Evolutionary conservation across 2,329 filamentous ascomycete genomes (phyloP).

Genomic region (Epichloe festucae): DNA sequence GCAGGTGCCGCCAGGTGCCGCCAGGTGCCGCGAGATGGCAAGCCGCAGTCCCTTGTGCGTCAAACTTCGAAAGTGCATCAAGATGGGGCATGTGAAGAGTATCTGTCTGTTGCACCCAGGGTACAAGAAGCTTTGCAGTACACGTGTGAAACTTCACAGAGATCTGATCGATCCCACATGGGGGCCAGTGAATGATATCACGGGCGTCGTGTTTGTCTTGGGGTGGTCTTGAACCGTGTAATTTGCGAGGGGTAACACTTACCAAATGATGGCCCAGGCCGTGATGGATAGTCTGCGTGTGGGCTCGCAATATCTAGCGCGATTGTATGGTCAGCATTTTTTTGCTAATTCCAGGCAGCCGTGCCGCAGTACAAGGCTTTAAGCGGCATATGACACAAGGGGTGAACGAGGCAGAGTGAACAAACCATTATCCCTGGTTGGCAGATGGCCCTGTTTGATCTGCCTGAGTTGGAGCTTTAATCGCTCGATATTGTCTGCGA

Average conservation of each 20-base stretch:
- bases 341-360: background rate
- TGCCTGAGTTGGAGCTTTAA: constrained; percentile 19
- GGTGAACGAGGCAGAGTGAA: background rate
- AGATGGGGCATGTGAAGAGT: no score
- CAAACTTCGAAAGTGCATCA: background rate
- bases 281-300: background rate
- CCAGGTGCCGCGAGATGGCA: background rate
- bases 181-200: background rate
- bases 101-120: background rate
- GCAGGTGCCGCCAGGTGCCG: background rate
- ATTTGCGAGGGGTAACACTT: background rate
- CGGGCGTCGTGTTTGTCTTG: background rate
- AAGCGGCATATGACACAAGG: background rate
- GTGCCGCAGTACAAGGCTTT: background rate
- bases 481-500: constrained; percentile 8
- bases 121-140: background rate
- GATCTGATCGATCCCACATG: background rate
- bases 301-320: background rate
- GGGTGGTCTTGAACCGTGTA: background rate
- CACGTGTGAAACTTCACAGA: background rate
- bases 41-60: background rate
- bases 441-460: constrained; percentile 1
- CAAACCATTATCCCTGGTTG: background rate
- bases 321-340: background rate
- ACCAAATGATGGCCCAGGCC: background rate